phyloP scores from a whole-genome alignment of 202 grass and related monocot species.

The Bolboschoenoplectus hybrid region DNA sequence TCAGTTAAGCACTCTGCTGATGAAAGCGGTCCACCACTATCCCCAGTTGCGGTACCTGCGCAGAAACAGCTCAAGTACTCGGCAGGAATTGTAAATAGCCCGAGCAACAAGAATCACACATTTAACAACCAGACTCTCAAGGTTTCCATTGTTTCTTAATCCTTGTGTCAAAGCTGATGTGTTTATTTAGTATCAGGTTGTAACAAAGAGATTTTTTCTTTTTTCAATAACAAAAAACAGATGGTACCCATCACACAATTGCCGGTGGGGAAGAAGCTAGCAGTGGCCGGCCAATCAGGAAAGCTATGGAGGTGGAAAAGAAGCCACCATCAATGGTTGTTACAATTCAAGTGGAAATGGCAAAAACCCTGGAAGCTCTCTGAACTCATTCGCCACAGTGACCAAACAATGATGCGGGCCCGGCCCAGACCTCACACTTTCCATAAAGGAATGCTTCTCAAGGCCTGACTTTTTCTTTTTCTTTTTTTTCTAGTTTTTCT shows the following conservation, averaged over 20 bases:
- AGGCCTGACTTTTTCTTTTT: constrained; percentile 39
- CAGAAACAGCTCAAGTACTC: constrained; percentile 99
- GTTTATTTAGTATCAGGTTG: background rate
- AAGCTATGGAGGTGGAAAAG: constrained; percentile 99
- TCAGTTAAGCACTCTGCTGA: constrained; percentile 71
- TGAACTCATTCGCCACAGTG: constrained; percentile 80
- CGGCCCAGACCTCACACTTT: constrained; percentile 78
- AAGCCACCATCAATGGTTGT: constrained; percentile 95
- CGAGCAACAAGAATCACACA: constrained; percentile 55
- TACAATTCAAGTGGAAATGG: constrained; percentile 99
- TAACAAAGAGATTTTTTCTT: background rate
- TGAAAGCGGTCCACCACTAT: constrained; percentile 68
- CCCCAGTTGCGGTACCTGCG: constrained; percentile 88
- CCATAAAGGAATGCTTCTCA: constrained; percentile 33
- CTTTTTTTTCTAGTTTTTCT: background rate
- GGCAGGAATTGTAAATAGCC: constrained; percentile 91
- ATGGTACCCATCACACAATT: constrained; percentile 85
- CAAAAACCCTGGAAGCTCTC: constrained; percentile 99
- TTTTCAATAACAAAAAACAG: constrained; percentile 45
- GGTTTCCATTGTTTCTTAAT: constrained; percentile 46
- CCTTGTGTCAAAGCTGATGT: background rate
- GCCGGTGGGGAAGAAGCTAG: constrained; percentile 65
- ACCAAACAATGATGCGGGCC: constrained; percentile 78
- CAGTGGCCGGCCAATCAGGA: constrained; percentile 73
- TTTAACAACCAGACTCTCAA: constrained; percentile 81